These are phyloP conservation scores for Colletotrichum somersetense DNA, from an alignment of 2,329 filamentous ascomycete species.

Conservation along the genomic window DNA sequence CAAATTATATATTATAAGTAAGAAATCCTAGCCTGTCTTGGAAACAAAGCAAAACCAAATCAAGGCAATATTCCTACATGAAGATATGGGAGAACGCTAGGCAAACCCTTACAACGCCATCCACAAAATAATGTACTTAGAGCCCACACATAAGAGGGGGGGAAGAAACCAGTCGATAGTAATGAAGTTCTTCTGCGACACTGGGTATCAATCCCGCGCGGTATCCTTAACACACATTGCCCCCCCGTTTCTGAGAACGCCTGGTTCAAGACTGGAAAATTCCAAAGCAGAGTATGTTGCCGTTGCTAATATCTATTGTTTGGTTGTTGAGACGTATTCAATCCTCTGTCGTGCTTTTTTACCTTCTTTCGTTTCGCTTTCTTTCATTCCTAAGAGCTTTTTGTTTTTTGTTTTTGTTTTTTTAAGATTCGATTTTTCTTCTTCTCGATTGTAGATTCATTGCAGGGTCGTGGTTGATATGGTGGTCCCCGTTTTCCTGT, in stretches of 20 bases:
- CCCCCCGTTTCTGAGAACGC: conserved; percentile 23
- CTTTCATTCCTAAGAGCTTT: conserved; percentile 19
- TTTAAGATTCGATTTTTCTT: background rate
- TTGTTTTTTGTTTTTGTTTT: background rate
- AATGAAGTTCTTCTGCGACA: conserved; percentile 27
- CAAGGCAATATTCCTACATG: conserved; percentile 15
- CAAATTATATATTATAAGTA: conserved; percentile 36
- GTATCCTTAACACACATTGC: background rate
- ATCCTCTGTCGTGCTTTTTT: background rate
- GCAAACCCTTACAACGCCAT: conserved; percentile 22
- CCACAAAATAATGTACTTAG: background rate
- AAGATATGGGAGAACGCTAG: conserved; percentile 4
- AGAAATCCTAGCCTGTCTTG: conserved; percentile 2
- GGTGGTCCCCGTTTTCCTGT: conserved; percentile 26
- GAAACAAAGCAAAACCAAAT: background rate
- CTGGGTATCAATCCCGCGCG: conserved; percentile 41
- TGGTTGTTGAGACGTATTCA: background rate
- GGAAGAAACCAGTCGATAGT: conserved; percentile 3
- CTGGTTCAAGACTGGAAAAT: conserved; percentile 5
- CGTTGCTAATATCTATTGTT: conserved; percentile 32
- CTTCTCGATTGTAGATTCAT: conserved; percentile 15
- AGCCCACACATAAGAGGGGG: background rate
- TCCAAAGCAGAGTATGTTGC: conserved; percentile 22
- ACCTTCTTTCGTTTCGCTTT: conserved; percentile 14
- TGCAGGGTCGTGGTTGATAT: conserved; percentile 33